Conservation (phyloP, 352 stramenopile species). For the Globisporangium parvum region DNA sequence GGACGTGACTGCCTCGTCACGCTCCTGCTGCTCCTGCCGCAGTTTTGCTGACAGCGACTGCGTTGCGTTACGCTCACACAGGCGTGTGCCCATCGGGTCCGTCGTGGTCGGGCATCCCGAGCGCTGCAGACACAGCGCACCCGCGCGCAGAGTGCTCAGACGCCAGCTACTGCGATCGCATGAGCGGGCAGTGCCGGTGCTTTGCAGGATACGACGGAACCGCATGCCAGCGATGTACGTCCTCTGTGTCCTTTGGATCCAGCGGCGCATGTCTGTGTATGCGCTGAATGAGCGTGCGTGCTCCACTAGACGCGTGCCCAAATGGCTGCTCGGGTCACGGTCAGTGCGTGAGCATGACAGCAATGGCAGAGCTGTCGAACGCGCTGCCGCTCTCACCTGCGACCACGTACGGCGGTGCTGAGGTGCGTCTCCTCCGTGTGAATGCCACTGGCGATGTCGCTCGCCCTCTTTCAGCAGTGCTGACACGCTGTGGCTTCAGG, state of each 20-base stretch:
- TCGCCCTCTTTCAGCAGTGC: neutral
- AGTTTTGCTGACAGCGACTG: too few relatives aligned
- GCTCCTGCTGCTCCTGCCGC: too few relatives aligned
- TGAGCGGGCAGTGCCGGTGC: conserved; percentile 54
- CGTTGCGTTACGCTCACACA: conserved; percentile 10
- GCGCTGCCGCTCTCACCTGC: conserved; percentile 51
- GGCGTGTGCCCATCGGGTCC: conserved; percentile 59
- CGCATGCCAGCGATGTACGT: conserved; percentile 61
- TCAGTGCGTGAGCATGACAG: conserved; percentile 63
- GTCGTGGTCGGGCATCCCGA: conserved; percentile 58
- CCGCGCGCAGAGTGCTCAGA: conserved; percentile 51
- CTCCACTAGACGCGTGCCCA: conserved; percentile 24
- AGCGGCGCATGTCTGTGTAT: too few relatives aligned
- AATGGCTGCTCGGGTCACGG: conserved; percentile 70
- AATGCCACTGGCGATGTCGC: neutral
- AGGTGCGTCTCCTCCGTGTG: conserved; percentile 12
- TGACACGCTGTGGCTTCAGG: conserved; percentile 5
- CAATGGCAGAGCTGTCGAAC: conserved; percentile 35
- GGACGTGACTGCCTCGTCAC: too few relatives aligned
- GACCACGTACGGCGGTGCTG: conserved; percentile 50
- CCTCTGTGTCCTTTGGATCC: neutral
- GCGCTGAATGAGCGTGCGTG: neutral
- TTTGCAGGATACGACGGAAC: conserved; percentile 60
- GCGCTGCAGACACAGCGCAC: conserved; percentile 31
- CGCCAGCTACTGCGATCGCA: conserved; percentile 53